phyloP scores from a whole-genome alignment of 306 rosid species.

The Vigna hirtella region DNA sequence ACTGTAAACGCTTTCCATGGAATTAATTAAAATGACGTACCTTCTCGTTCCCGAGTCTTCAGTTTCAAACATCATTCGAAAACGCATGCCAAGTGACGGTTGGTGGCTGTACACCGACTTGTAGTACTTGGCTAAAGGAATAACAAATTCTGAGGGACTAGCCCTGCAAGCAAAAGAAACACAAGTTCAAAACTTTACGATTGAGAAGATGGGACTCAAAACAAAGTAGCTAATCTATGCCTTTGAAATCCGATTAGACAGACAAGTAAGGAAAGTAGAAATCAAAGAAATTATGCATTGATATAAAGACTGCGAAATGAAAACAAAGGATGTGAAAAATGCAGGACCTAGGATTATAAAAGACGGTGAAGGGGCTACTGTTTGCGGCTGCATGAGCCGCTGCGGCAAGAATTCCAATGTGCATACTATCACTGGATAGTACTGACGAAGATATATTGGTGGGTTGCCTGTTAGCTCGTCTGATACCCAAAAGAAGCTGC shows the following conservation, averaged over 20 bases:
- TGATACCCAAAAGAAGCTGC: constrained; percentile 93
- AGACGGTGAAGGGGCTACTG: constrained; percentile 84
- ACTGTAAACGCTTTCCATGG: background rate
- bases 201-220: constrained; percentile 23
- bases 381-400: constrained; percentile 98
- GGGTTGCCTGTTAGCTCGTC: constrained; percentile 94
- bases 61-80: constrained; percentile 97
- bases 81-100: constrained; percentile 94
- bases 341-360: constrained; percentile 88
- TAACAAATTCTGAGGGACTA: constrained; percentile 97
- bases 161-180: constrained; percentile 68
- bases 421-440: constrained; percentile 96
- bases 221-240: constrained; percentile 6
- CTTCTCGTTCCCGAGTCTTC: constrained; percentile 99
- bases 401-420: constrained; percentile 96
- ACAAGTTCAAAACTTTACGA: constrained; percentile 8
- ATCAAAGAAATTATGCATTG: background rate
- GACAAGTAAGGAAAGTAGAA: background rate
- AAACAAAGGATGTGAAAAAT: constrained; percentile 3
- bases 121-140: constrained; percentile 96
- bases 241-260: constrained; percentile 27
- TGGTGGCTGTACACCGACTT: constrained; percentile 94
- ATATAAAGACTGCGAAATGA: background rate
- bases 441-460: constrained; percentile 86
- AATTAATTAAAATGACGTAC: constrained; percentile 53